Base-by-base conservation (phyloP, 768 basidiomycete species). In the Calocera viscosa region DNA sequence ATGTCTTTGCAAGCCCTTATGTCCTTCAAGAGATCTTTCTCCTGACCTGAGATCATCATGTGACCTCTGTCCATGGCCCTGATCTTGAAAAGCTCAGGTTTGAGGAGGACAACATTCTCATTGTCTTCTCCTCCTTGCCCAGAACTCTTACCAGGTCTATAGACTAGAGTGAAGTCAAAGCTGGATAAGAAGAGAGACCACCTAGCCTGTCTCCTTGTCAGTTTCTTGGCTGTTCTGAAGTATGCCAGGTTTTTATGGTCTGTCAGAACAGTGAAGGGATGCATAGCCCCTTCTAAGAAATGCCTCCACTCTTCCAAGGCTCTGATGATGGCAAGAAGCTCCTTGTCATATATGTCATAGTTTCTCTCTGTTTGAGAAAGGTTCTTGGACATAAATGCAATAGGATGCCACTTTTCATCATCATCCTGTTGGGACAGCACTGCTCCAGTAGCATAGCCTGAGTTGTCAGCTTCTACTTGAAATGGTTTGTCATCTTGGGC, bases 311-410 rank as follows among this genome's bases (percentile, higher is more conserved):
- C 8, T 12, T 26, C 24, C 43, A 64, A 26, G 1, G 67, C 65
- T 17, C 64, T 34, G 14, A 76, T 67, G n/a, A 74, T 72, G 19
- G 75, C 73, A 11, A 74, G 67, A 2, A 75, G 41, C 53, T 75
- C 75, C 65, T 75, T 74, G 63, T 75, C 75, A 64, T 71, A 66
- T 17, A 73, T 70, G 30, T 68, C 65, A 68, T 75, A 75, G 66
- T 74, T 75, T 14, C 68, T 49, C 68, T 82, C 76, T 0, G 75
- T 73, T 0, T 69, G 34, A 12, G 67, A 71, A 14, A 64, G 38
- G 8, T 30, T 65, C 65, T 49, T 68, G 47, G 66, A 68, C 12
- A 34, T 64, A 24, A 69, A 72, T 5, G 68, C 69, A 26, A 72
- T 64, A 5, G 72, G 72, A 22, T 68, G 68, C 3, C 49, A 26